Percentiles rank a stretch among this genome's conserved stretches.
Conservation (phyloP, 2,329 filamentous ascomycete species). For the Monosporascus ibericus region DNA sequence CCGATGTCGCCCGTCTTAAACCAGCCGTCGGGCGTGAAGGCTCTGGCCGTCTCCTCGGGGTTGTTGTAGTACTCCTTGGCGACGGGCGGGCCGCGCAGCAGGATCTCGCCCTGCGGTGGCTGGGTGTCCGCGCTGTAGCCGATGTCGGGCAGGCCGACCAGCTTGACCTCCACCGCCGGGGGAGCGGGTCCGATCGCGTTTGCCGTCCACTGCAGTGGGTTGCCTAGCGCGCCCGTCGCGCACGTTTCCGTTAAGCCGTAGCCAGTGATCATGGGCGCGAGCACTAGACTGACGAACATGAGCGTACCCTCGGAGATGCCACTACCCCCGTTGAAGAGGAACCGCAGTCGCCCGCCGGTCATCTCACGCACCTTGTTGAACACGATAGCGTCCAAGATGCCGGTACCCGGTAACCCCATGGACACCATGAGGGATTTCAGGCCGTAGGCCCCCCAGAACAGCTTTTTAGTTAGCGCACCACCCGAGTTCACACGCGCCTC, state of each 20-base stretch:
- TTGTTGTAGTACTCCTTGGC: slow-evolving; percentile 78
- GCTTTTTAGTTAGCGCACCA: slow-evolving; percentile 61
- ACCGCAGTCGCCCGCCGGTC: slow-evolving; percentile 80
- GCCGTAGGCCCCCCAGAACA: slow-evolving; percentile 67
- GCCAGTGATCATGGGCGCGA: slow-evolving; percentile 89
- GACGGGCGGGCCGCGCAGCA: slow-evolving; percentile 73
- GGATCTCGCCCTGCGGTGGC: slow-evolving; percentile 87
- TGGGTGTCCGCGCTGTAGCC: slow-evolving; percentile 70
- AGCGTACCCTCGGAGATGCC: slow-evolving; percentile 84
- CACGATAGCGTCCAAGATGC: slow-evolving; percentile 71
- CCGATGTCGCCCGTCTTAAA: slow-evolving; percentile 97
- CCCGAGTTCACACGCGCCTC: slow-evolving; percentile 69
- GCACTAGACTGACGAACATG: slow-evolving; percentile 83
- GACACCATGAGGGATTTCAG: slow-evolving; percentile 54
- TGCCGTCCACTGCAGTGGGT: slow-evolving; percentile 78
- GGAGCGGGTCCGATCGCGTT: slow-evolving; percentile 72
- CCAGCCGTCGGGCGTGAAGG: slow-evolving; percentile 81
- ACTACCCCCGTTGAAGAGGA: slow-evolving; percentile 91
- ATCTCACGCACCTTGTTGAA: slow-evolving; percentile 89
- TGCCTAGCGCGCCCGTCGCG: slow-evolving; percentile 75
- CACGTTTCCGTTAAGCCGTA: slow-evolving; percentile 94
- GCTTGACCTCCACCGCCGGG: slow-evolving; percentile 76
- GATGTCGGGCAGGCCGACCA: slow-evolving; percentile 85
- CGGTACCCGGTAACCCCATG: slow-evolving; percentile 58
- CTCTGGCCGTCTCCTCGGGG: slow-evolving; percentile 73